Conservation (phyloP, 1,139 yeast species). For the Candida sanyaensis region DNA sequence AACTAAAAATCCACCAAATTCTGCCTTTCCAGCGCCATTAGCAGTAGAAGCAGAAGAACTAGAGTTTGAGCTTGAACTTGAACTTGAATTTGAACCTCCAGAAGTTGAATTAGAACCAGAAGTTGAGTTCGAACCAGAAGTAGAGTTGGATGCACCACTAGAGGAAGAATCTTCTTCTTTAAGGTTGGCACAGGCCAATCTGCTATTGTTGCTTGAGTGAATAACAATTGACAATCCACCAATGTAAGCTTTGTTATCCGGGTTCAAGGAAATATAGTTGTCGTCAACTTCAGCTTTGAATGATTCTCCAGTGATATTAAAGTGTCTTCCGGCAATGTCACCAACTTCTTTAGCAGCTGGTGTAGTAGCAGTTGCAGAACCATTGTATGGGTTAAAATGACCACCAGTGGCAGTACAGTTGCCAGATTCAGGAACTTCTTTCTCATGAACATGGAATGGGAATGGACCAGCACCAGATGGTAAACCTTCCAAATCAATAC, state of each 20-base stretch:
- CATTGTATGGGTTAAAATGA: constrained; percentile 45
- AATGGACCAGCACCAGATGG: constrained; percentile 44
- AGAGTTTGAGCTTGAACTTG: constrained; percentile 5
- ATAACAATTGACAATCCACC: constrained; percentile 42
- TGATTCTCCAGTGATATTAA: constrained; percentile 29
- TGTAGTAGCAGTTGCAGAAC: constrained; percentile 27
- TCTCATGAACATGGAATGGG: constrained; percentile 42
- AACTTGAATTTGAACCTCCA: too few relatives aligned
- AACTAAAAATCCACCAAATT: constrained; percentile 13
- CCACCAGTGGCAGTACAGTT: constrained; percentile 39
- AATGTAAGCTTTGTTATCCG: constrained; percentile 32
- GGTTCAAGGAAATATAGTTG: constrained; percentile 40
- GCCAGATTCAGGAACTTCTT: constrained; percentile 40
- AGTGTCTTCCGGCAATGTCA: constrained; percentile 47
- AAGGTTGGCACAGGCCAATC: constrained; percentile 46
- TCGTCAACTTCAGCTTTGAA: constrained; percentile 30
- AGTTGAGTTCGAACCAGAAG: constrained; percentile 3
- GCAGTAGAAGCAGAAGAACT: constrained; percentile 14
- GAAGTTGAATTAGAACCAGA: too few relatives aligned
- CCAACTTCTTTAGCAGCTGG: constrained; percentile 36
- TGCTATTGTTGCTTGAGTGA: constrained; percentile 32
- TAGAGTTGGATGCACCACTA: background rate
- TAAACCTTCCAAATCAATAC: constrained; percentile 33
- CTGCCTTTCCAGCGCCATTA: constrained; percentile 17
- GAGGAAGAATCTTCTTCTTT: constrained; percentile 13